Conservation (phyloP, 306 rosid genomes). For the Elaeagnus macrophylla region DNA sequence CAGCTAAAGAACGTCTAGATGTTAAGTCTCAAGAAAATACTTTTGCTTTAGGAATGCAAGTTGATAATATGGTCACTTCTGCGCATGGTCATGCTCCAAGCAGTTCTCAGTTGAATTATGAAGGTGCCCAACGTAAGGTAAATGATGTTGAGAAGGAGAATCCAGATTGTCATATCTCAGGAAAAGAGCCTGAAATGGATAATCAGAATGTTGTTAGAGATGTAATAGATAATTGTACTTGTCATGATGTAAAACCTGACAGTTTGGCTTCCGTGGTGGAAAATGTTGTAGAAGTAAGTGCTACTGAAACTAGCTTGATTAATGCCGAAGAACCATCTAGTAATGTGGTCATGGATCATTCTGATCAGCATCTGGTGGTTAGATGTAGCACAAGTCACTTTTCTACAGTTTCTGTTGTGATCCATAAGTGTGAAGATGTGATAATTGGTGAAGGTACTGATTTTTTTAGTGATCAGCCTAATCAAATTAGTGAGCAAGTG, state of each 20-base stretch:
- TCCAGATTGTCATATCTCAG: conserved; percentile 19
- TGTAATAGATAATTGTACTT: conserved; percentile 18
- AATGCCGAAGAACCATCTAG: conserved; percentile 24
- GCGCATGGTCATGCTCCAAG: conserved; percentile 22
- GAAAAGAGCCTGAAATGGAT: conserved; percentile 22
- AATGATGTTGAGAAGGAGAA: conserved; percentile 15
- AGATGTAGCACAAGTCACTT: conserved; percentile 22
- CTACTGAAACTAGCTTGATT: conserved; percentile 17
- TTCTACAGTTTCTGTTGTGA: conserved; percentile 24
- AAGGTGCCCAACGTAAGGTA: conserved; percentile 31
- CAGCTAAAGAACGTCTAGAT: conserved; percentile 22
- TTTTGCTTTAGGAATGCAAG: conserved; percentile 26
- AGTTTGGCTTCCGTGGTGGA: conserved; percentile 23
- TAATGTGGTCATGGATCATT: conserved; percentile 25
- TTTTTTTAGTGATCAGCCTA: conserved; percentile 32
- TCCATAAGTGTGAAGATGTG: conserved; percentile 31
- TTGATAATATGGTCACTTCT: conserved; percentile 24
- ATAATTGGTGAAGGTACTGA: conserved; percentile 19
- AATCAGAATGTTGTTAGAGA: conserved; percentile 16
- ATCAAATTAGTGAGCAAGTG: conserved; percentile 13
- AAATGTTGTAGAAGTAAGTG: conserved; percentile 22
- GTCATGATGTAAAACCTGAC: conserved; percentile 21
- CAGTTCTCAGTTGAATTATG: conserved; percentile 18
- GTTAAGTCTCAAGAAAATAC: conserved; percentile 29
- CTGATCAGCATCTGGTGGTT: conserved; percentile 26